These are phyloP conservation scores for Cryptosporidium ubiquitum DNA, from an alignment of 169 alveolate genomes.

Conservation along the genomic window DNA sequence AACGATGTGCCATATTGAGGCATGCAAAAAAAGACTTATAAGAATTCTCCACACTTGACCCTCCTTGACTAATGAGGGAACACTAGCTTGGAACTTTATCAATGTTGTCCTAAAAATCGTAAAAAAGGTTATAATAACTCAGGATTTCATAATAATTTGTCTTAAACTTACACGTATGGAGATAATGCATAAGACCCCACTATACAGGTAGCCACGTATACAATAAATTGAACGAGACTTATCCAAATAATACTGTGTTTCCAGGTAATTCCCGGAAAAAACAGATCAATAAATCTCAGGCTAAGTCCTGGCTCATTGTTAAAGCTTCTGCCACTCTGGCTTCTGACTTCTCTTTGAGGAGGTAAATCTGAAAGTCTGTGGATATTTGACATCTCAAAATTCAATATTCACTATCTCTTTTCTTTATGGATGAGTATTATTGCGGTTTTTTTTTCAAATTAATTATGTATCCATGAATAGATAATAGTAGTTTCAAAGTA, in stretches of 20 bases:
- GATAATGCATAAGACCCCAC: conserved; percentile 65
- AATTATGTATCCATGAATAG: conserved; percentile 3
- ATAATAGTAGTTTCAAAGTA: background rate
- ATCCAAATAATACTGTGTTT: conserved; percentile 69
- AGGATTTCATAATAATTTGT: background rate
- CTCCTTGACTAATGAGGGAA: conserved; percentile 79
- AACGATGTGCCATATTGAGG: conserved; percentile 83
- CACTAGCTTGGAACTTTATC: conserved; percentile 81
- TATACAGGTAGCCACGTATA: conserved; percentile 51
- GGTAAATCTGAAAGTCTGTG: conserved; percentile 70
- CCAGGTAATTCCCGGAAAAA: conserved; percentile 68
- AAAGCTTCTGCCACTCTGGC: background rate
- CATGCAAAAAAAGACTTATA: conserved; percentile 84
- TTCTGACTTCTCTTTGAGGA: conserved; percentile 24
- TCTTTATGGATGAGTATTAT: background rate
- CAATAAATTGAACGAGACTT: conserved; percentile 48
- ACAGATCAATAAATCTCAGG: conserved; percentile 53
- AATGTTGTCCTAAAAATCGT: conserved; percentile 75
- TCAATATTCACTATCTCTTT: background rate
- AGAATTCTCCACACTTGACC: conserved; percentile 87
- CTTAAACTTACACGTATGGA: conserved; percentile 70
- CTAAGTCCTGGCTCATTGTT: conserved; percentile 26
- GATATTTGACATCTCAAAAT: conserved; percentile 51
- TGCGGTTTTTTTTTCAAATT: background rate
- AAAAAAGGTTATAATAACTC: background rate